A percentile compares a stretch with the other conserved stretches of the same genome.
phyloP scores from a whole-genome alignment of 1,284 basidiomycete genomes.

The Tranzscheliella williamsii region DNA sequence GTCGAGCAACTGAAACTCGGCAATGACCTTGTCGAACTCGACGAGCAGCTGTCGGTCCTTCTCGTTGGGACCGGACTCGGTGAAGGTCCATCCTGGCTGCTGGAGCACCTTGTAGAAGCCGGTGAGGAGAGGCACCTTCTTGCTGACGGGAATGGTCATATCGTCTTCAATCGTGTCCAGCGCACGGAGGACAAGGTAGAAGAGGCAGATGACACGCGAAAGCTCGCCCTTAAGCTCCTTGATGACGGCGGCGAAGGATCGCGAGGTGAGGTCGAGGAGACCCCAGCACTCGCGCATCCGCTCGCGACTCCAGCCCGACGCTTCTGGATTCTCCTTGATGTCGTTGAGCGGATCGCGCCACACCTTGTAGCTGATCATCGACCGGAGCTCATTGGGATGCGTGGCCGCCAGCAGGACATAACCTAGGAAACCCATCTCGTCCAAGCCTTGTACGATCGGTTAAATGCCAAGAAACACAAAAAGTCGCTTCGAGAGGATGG shows the following conservation, averaged over 20 bases:
- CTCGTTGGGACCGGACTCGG: slow-evolving; percentile 79
- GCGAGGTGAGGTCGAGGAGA: slow-evolving; percentile 83
- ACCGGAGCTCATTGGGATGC: slow-evolving; percentile 59
- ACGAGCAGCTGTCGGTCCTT: slow-evolving; percentile 86
- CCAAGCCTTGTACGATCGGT: too few species aligned
- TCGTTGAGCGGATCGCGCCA: slow-evolving; percentile 63
- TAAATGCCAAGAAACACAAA: too few species aligned
- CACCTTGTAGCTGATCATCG: slow-evolving; percentile 62
- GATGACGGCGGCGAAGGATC: slow-evolving; percentile 90
- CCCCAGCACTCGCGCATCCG: slow-evolving; percentile 87
- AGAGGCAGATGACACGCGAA: slow-evolving; percentile 84
- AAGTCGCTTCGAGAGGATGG: too few species aligned
- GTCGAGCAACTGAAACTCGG: slow-evolving; percentile 71
- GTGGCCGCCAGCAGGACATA: slow-evolving; percentile 34
- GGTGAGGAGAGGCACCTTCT: slow-evolving; percentile 84
- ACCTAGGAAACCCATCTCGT: slow-evolving; percentile 31
- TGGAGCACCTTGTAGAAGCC: slow-evolving; percentile 80
- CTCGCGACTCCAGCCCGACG: slow-evolving; percentile 56
- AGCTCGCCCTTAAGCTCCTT: slow-evolving; percentile 96
- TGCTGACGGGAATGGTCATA: slow-evolving; percentile 85
- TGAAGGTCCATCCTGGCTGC: slow-evolving; percentile 85
- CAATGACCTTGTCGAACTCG: slow-evolving; percentile 81
- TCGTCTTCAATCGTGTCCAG: slow-evolving; percentile 98
- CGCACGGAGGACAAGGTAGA: slow-evolving; percentile 90
- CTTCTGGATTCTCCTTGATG: slow-evolving; percentile 59